phyloP scores from a whole-genome alignment of 257 asterid genomes.

The Henckelia pumila region DNA sequence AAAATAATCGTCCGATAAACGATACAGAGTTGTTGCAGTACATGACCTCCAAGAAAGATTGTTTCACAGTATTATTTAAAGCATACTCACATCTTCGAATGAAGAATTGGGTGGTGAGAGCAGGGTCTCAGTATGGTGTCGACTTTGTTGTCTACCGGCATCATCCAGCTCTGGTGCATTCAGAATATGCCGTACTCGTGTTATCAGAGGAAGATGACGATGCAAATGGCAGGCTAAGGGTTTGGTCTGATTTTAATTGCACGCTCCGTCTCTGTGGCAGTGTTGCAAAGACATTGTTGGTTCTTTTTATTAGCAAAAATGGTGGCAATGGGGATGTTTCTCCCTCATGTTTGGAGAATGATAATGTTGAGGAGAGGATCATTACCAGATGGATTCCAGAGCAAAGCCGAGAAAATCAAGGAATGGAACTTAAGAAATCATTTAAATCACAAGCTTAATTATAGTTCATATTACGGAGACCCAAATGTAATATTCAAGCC shows the following conservation, averaged over 20 bases:
- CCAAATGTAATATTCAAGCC: too few species aligned
- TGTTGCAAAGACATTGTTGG: constrained; percentile 72
- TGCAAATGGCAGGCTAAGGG: constrained; percentile 51
- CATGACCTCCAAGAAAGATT: constrained; percentile 34
- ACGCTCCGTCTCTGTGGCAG: constrained; percentile 81
- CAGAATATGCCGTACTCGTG: constrained; percentile 78
- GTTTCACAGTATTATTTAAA: constrained; percentile 28
- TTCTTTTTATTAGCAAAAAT: constrained; percentile 38
- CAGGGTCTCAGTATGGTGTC: constrained; percentile 68
- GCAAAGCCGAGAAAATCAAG: neutral
- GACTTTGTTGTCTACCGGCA: constrained; percentile 84
- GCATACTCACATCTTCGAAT: constrained; percentile 22
- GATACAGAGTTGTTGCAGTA: constrained; percentile 53
- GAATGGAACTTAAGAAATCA: neutral
- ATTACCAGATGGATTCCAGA: constrained; percentile 18
- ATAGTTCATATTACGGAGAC: too few species aligned
- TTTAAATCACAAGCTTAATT: neutral
- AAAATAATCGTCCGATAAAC: constrained; percentile 27
- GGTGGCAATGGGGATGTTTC: constrained; percentile 18
- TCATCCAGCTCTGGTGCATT: constrained; percentile 79
- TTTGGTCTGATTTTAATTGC: constrained; percentile 85
- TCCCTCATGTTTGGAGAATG: constrained; percentile 39
- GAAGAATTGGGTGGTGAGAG: constrained; percentile 79
- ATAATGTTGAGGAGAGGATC: constrained; percentile 54
- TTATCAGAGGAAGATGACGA: constrained; percentile 29